Evolutionary conservation across 148 eudicot species (phyloP), one percentile per base, ranked within the genome.

Genomic region (Dysphania ambrosioides): DNA sequence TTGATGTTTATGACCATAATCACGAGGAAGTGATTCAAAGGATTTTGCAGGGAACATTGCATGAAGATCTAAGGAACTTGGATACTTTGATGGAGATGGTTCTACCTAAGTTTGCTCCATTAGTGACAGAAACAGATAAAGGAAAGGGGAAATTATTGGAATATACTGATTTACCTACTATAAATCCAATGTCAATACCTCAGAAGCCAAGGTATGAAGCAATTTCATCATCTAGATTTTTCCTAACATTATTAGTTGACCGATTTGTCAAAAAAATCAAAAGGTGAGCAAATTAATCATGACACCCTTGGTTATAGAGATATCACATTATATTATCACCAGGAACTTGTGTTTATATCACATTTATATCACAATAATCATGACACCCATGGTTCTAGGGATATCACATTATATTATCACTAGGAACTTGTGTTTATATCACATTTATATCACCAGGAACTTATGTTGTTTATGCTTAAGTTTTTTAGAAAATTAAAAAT

Each of bases 1-100:
- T 95, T 41, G 92, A 95, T 78, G 93, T 82, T 32, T 95, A 95
- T 79, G 88, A 90, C 87, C 89, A 90, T 55, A 84, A 90, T 79
- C 88, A 91, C 13, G 98, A 95, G 81, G 96, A 90, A 78, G 98
- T 92, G 24, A 95, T 95, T 75, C 96, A 95, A 87, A 84, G 90
- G 70, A 90, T 95, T 74, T 77, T 95, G 74, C 97, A 95, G 69
- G 97, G 90, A 70, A 90, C 90, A 0, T 88, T 95, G 70, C 97
- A 95, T 77, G 82, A 85, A 66, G 98, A 95, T 85, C 80, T 95
- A 49, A 86, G 76, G 72, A 79, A 79, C 16, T 75, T 95, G 74
- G 96, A 88, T 70, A 78, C 85, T 68, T 81, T 92, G 13, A 62
- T 86, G 68, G 92, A 88, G 73, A 83, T 79, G 31, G 81, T 82